Conservation (phyloP, 306 rosid genomes). For the Geum urbanum region DNA sequence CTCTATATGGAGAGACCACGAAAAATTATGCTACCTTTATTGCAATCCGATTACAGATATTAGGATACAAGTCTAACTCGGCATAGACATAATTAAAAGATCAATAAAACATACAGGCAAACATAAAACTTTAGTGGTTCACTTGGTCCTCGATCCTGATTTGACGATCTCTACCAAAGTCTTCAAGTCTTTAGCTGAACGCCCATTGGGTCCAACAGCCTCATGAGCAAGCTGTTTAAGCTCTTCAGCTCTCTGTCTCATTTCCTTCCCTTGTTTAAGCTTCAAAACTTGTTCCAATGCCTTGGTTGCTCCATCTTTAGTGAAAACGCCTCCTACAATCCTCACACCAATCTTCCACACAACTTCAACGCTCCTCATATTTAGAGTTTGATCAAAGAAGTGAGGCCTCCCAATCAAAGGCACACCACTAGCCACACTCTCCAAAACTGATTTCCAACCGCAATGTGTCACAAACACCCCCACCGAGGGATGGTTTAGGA, state of each 20-base stretch:
- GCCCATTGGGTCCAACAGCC: neutral
- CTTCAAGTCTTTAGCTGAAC: neutral
- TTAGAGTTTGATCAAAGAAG: neutral
- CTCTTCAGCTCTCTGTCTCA: neutral
- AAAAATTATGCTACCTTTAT: too few relatives aligned
- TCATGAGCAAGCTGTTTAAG: conserved; percentile 1
- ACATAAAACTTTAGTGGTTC: neutral
- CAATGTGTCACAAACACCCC: neutral
- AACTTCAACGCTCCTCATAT: neutral
- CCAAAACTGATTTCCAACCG: neutral
- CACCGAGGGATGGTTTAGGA: neutral
- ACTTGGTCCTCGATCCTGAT: neutral
- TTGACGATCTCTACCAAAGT: conserved; percentile 1
- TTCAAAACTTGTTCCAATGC: neutral
- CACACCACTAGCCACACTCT: neutral
- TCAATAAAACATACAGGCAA: neutral
- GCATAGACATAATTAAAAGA: too few relatives aligned
- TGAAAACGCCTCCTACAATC: neutral
- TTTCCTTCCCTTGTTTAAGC: neutral
- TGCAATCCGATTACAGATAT: too few relatives aligned
- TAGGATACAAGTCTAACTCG: too few relatives aligned
- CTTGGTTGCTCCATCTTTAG: neutral
- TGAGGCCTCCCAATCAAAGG: neutral
- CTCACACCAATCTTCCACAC: neutral
- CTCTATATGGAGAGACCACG: too few relatives aligned